These are phyloP conservation scores for Dactylellina leptospora DNA, from an alignment of 2,329 filamentous ascomycete species.

Conservation along the genomic window DNA sequence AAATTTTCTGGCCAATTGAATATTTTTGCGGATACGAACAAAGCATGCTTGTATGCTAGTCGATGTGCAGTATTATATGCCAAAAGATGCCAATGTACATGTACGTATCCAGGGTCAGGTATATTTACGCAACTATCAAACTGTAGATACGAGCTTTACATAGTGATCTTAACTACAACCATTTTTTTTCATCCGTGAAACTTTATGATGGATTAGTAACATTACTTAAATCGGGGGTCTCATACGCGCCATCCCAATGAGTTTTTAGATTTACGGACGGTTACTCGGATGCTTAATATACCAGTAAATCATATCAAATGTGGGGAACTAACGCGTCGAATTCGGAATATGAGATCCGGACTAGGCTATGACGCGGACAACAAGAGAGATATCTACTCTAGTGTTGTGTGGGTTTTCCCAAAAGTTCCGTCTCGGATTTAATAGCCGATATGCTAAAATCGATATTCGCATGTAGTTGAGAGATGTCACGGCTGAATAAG, in stretches of 20 bases:
- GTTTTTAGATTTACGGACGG: background rate
- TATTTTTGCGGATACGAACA: background rate
- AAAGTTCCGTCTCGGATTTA: constrained; percentile 2
- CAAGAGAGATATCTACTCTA: background rate
- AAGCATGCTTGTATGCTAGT: too few species aligned
- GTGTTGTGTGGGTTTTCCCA: background rate
- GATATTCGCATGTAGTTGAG: too few species aligned
- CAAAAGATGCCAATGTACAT: too few species aligned
- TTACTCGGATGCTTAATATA: background rate
- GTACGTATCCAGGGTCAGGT: too few species aligned
- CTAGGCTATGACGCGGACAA: constrained; percentile 17
- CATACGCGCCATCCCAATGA: background rate
- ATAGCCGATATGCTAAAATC: background rate
- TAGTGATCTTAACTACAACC: too few species aligned
- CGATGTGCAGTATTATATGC: too few species aligned
- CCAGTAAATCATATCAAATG: background rate
- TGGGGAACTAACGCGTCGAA: background rate
- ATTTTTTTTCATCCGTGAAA: too few species aligned
- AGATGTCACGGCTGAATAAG: too few species aligned
- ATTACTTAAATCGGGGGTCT: background rate
- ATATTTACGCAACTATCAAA: too few species aligned
- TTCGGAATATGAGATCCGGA: constrained; percentile 12
- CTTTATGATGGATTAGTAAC: too few species aligned
- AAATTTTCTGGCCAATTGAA: constrained; percentile 6
- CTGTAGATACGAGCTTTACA: too few species aligned